phyloP scores from a whole-genome alignment of 768 basidiomycete species.

The Kwoniella sp. region DNA sequence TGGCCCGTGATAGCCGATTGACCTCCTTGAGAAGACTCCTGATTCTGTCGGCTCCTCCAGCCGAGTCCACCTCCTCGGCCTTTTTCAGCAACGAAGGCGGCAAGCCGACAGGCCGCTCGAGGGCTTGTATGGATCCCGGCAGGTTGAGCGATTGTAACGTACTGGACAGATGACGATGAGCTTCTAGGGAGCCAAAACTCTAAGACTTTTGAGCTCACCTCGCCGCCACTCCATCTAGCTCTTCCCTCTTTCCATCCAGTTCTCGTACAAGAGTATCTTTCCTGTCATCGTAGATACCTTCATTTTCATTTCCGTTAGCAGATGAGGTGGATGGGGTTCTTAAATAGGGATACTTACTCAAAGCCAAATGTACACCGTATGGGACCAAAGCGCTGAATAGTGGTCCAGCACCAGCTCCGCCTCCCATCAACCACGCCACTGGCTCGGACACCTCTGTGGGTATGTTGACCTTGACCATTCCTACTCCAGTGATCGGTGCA shows the following conservation, averaged over 20 bases:
- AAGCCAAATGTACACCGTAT: slow-evolving; percentile 85
- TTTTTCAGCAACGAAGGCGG: slow-evolving; percentile 84
- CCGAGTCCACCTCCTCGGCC: slow-evolving; percentile 77
- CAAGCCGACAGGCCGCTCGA: slow-evolving; percentile 81
- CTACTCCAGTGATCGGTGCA: slow-evolving; percentile 65
- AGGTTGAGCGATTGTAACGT: slow-evolving; percentile 72
- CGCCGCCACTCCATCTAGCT: slow-evolving; percentile 66
- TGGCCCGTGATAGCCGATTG: slow-evolving; percentile 65
- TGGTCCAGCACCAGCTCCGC: slow-evolving; percentile 60
- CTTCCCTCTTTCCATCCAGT: slow-evolving; percentile 65
- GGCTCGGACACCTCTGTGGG: slow-evolving; percentile 57
- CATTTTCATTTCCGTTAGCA: background rate
- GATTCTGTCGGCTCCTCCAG: slow-evolving; percentile 73
- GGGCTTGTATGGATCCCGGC: slow-evolving; percentile 80
- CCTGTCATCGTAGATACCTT: slow-evolving; percentile 76
- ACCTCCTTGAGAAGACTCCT: slow-evolving; percentile 74
- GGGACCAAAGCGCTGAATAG: slow-evolving; percentile 75
- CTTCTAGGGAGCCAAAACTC: too few species aligned
- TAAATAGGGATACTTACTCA: slow-evolving; percentile 67
- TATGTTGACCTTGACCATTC: slow-evolving; percentile 66
- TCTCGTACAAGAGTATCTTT: slow-evolving; percentile 70
- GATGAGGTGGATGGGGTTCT: background rate
- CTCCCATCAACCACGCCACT: slow-evolving; percentile 54
- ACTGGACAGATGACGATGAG: slow-evolving; percentile 56
- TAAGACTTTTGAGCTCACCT: too few species aligned